A percentile compares a stretch with the other conserved stretches of the same genome.
These are phyloP conservation scores for Postia placenta DNA, from an alignment of 768 basidiomycete genomes.

Conservation along the genomic window DNA sequence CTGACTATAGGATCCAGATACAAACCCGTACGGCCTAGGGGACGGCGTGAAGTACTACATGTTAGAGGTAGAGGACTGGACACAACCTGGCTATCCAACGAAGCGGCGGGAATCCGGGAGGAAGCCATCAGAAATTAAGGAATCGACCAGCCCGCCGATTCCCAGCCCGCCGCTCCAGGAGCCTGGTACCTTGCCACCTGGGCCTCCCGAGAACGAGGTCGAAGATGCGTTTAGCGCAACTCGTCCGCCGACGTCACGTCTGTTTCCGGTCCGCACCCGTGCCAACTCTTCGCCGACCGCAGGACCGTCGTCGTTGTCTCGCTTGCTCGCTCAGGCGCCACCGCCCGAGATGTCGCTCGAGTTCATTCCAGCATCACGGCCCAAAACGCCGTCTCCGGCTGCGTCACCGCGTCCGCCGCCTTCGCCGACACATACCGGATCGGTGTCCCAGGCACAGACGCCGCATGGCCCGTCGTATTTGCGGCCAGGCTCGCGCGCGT, in stretches of 20 bases:
- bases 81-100: constrained; percentile 56
- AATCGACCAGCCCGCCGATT: constrained; percentile 4
- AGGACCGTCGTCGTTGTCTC: constrained; percentile 75
- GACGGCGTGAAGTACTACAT: constrained; percentile 91
- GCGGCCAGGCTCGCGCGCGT: constrained; percentile 69
- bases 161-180: constrained; percentile 13
- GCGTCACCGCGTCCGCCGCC: constrained; percentile 6
- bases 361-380: not conserved
- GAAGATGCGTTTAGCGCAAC: constrained; percentile 67
- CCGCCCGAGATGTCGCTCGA: constrained; percentile 33
- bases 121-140: constrained; percentile 38
- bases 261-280: constrained; percentile 58
- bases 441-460: constrained; percentile 14
- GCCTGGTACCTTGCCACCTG: constrained; percentile 45
- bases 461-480: constrained; percentile 38
- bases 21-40: constrained; percentile 85
- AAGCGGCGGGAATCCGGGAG: constrained; percentile 52
- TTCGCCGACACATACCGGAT: constrained; percentile 26
- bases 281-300: constrained; percentile 63
- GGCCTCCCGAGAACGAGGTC: constrained; percentile 63
- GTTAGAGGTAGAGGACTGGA: constrained; percentile 93
- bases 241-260: constrained; percentile 59
- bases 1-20: constrained; percentile 57
- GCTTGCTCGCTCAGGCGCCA: constrained; percentile 68
- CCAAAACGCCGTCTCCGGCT: constrained; percentile 4